A percentile compares a stretch with the other conserved stretches of the same genome.
These are phyloP conservation scores for Salvia miltiorrhiza DNA, from an alignment of 257 asterid species.

Conservation along the genomic window DNA sequence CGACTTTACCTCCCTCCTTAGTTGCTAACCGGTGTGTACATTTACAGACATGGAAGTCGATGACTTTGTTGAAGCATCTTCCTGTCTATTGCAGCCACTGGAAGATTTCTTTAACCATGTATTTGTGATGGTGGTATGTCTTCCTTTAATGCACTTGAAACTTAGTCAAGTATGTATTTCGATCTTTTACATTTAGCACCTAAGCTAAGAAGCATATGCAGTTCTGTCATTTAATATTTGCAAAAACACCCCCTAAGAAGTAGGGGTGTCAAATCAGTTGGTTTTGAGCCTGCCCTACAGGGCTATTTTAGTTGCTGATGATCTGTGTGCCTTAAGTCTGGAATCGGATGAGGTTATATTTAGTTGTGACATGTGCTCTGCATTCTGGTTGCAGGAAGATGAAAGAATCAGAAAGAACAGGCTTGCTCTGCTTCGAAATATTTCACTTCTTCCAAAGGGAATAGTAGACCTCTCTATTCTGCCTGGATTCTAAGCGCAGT, in stretches of 20 bases:
- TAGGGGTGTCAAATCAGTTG: no score
- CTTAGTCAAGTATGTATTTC: neutral
- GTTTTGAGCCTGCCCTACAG: no score
- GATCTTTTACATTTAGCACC: neutral
- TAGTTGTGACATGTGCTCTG: constrained; percentile 1
- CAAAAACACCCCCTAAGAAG: no score
- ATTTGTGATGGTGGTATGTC: constrained; percentile 94
- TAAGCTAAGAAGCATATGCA: neutral
- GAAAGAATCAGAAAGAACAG: constrained; percentile 79
- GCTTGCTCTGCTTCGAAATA: constrained; percentile 70
- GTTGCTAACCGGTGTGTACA: constrained; percentile 8
- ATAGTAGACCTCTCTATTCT: constrained; percentile 83
- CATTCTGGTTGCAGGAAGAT: constrained; percentile 60
- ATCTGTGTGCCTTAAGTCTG: neutral
- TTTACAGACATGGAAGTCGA: constrained; percentile 84
- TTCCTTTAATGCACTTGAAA: neutral
- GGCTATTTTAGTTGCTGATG: no score
- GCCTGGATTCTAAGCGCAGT: constrained; percentile 44
- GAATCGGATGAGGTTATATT: neutral
- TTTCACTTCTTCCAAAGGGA: constrained; percentile 87
- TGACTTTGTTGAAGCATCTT: constrained; percentile 75
- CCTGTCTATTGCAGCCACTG: constrained; percentile 61
- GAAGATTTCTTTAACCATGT: constrained; percentile 85
- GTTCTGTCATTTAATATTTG: neutral
- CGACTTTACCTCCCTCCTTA: neutral